Percentiles rank a stretch among this genome's conserved stretches.
phyloP scores from a whole-genome alignment of 805 yeast genomes.

The Wickerhamomyces canadensis region DNA sequence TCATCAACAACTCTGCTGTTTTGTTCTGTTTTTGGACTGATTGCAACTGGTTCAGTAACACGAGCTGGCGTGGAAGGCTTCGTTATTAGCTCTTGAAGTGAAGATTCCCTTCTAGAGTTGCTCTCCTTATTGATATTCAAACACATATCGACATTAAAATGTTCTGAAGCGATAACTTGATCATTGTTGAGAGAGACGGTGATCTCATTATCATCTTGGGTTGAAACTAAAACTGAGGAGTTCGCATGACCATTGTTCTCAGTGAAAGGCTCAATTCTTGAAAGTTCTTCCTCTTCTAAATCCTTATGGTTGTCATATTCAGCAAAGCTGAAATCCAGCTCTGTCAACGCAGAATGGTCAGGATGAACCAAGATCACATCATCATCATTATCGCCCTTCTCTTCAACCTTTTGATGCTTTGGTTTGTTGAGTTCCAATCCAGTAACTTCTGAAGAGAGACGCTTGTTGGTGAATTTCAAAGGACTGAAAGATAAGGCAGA shows the following conservation, averaged over 20 bases:
- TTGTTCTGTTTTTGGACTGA: conserved; percentile 27
- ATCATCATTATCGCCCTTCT: not conserved
- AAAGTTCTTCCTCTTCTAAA: conserved; percentile 19
- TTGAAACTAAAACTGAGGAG: not conserved
- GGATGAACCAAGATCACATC: conserved; percentile 17
- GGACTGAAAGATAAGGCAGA: conserved; percentile 5
- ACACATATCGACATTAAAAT: too few relatives aligned
- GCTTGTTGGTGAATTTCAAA: conserved; percentile 6
- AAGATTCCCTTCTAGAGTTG: not conserved
- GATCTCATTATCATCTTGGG: not conserved
- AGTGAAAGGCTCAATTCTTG: conserved; percentile 20
- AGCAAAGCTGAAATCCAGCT: conserved; percentile 2
- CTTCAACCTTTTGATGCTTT: not conserved
- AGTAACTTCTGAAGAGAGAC: conserved; percentile 19
- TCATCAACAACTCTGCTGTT: conserved; percentile 17
- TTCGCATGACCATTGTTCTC: not conserved
- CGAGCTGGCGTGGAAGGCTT: conserved; percentile 22
- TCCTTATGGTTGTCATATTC: conserved; percentile 26
- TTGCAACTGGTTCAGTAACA: conserved; percentile 26
- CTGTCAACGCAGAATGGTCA: not conserved
- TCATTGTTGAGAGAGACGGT: not conserved
- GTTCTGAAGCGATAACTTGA: not conserved
- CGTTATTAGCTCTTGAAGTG: not conserved
- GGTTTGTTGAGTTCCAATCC: conserved; percentile 8
- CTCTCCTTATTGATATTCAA: too few relatives aligned